These are phyloP conservation scores for Phytophthora megakarya DNA, from an alignment of 352 stramenopile genomes.

Conservation along the genomic window DNA sequence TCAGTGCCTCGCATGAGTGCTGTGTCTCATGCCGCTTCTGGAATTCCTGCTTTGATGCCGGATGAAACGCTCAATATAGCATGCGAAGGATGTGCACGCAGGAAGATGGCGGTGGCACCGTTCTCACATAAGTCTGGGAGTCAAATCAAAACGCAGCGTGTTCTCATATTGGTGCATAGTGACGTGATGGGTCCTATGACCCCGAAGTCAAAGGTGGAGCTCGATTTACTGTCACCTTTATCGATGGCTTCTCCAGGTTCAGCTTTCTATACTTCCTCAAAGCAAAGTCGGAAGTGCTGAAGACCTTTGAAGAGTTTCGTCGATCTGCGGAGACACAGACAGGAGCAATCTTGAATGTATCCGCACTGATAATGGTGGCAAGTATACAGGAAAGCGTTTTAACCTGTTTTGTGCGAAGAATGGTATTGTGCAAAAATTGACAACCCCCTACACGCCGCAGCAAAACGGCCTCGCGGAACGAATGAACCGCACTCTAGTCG, in stretches of 20 bases:
- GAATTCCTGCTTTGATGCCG: not conserved
- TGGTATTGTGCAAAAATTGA: constrained; percentile 22
- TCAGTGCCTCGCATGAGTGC: constrained; percentile 1
- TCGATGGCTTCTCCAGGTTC: constrained; percentile 29
- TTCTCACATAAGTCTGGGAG: constrained; percentile 17
- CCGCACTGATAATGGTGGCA: constrained; percentile 25
- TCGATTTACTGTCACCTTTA: constrained; percentile 7
- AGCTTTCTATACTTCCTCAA: constrained; percentile 14
- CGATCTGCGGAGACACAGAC: constrained; percentile 7
- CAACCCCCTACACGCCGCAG: constrained; percentile 7
- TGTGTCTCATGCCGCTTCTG: not conserved
- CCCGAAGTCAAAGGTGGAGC: constrained; percentile 8
- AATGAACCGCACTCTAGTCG: constrained; percentile 19
- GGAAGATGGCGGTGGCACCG: constrained; percentile 12
- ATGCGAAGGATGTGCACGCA: constrained; percentile 26
- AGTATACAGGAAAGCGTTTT: constrained; percentile 24
- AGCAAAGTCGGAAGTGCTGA: constrained; percentile 3
- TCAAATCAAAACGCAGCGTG: constrained; percentile 11
- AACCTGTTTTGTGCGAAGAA: constrained; percentile 5
- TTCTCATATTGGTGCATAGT: constrained; percentile 17
- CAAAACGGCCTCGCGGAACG: constrained; percentile 21
- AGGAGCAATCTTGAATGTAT: constrained; percentile 9
- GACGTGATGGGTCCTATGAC: constrained; percentile 24
- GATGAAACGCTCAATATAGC: not conserved
- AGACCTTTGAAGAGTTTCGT: not conserved